Conservation (phyloP, 208 protist genomes). For the Tritrichomonas foetus region DNA sequence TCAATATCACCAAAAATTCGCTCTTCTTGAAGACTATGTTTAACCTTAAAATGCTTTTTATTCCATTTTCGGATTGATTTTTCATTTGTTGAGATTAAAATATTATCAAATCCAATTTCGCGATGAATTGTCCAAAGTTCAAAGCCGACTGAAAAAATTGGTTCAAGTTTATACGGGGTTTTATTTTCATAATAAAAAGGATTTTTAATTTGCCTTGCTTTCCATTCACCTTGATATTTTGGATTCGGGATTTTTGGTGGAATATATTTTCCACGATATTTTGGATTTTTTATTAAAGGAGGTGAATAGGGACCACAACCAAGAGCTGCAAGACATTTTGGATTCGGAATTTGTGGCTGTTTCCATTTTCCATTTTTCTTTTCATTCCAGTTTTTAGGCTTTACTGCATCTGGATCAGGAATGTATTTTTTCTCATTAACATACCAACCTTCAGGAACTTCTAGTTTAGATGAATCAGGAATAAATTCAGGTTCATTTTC, state of each 20-base stretch:
- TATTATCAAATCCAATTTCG: neutral
- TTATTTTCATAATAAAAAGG: slow-evolving; percentile 48
- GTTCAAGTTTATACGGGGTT: neutral
- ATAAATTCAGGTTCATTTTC: slow-evolving; percentile 52
- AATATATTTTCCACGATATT: slow-evolving; percentile 51
- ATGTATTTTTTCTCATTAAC: slow-evolving; percentile 42
- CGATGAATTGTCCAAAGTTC: neutral
- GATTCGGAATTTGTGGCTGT: slow-evolving; percentile 51
- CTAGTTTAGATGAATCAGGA: slow-evolving; percentile 29
- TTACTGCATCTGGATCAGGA: slow-evolving; percentile 45
- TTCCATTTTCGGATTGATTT: neutral
- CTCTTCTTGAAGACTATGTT: neutral
- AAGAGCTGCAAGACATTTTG: slow-evolving; percentile 38
- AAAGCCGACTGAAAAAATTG: neutral
- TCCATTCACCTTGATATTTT: slow-evolving; percentile 56
- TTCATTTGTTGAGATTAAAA: neutral
- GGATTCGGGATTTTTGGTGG: slow-evolving; percentile 51
- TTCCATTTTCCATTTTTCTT: slow-evolving; percentile 53
- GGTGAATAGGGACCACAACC: slow-evolving; percentile 33
- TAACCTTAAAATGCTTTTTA: neutral
- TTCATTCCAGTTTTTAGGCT: slow-evolving; percentile 53
- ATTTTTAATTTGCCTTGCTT: slow-evolving; percentile 53
- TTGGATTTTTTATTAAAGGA: slow-evolving; percentile 53
- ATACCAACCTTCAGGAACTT: neutral
- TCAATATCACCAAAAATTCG: neutral